Base-by-base conservation (phyloP, 352 stramenopile genomes). In the Phytopythium aichiense region DNA sequence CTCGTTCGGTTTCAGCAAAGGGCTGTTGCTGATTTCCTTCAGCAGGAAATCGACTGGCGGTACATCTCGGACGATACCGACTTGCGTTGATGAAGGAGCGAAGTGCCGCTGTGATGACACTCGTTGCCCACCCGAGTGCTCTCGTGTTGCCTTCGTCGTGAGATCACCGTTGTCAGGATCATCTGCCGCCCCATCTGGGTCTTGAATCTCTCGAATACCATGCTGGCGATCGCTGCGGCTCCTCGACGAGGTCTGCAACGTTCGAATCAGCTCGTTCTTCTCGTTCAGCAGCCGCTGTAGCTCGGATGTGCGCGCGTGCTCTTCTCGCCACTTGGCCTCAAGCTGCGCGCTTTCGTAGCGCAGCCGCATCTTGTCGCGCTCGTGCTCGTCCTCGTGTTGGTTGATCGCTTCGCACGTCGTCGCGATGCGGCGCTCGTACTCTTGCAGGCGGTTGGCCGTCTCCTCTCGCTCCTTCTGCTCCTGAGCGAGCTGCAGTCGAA, bases 361-460 rank as follows among this genome's bases (percentile, higher is more conserved):
- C 28, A 91, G 62, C 1, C 71, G 51, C 46, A 78, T 66, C 18
- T 79, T 79, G 61, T 94, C 80, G 8, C 64, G 67, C 43, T 91
- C 78, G 25, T 85, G 67, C 18, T 69, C 82, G 60, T 74, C 60
- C 66, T 95, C 81, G 53, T 92, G 86, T 38, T 88, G 71, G 13
- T 75, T 79, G 43, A 95, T 93, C 7, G 80, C 86, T 22, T 74
- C 63, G 16, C 83, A 91, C 25, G 84, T 92, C 37, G 69, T 90
- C 2, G 72, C 81, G 45, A 95, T 87, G 0, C 77, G 72, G 20
- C 66, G 62, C 52, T 93, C 86, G 49, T 95, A 92, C 46, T 93
- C 82, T 53, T 91, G 77, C 7, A 92, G 65, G 2, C 78, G 75
- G 35, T 72, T 80, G 0, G 83, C 84, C 5, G 79, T 89, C 13